A percentile compares a stretch with the other conserved stretches of the same genome.
Evolutionary conservation across 129 eudicot genomes (phyloP).

Genomic region (Flaveria linearis): DNA sequence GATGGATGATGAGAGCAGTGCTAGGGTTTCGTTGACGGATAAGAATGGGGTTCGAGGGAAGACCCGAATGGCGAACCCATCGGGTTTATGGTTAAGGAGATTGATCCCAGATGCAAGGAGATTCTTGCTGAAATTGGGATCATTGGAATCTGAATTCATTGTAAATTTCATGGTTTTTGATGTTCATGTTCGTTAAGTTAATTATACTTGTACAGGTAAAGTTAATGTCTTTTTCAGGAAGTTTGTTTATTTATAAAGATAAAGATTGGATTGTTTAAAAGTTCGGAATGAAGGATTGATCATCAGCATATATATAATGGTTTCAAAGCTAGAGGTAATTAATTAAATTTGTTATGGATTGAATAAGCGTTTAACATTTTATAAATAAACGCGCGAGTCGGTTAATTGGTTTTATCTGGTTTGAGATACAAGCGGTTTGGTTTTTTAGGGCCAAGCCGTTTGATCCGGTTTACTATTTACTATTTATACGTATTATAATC

Average conservation of each 20-base stretch:
- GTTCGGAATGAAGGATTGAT: background rate
- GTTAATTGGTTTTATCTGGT: too few species aligned
- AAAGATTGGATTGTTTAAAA: background rate
- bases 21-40: constrained; percentile 38
- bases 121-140: constrained; percentile 42
- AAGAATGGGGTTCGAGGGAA: constrained; percentile 43
- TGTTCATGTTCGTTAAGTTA: background rate
- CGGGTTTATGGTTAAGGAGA: constrained; percentile 44
- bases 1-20: constrained; percentile 31
- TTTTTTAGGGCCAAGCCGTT: too few species aligned
- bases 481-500: too few species aligned
- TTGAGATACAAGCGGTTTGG: too few species aligned
- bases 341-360: too few species aligned
- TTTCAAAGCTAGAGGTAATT: too few species aligned
- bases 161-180: background rate
- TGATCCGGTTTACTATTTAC: too few species aligned
- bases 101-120: constrained; percentile 40
- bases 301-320: too few species aligned
- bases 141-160: constrained; percentile 15
- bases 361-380: too few species aligned
- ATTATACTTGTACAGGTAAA: constrained; percentile 9
- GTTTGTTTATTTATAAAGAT: background rate
- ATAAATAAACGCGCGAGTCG: too few species aligned
- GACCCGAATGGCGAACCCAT: constrained; percentile 44
- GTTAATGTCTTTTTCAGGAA: constrained; percentile 15